phyloP scores from a whole-genome alignment of 257 asterid genomes.

The Handroanthus guayacan region DNA sequence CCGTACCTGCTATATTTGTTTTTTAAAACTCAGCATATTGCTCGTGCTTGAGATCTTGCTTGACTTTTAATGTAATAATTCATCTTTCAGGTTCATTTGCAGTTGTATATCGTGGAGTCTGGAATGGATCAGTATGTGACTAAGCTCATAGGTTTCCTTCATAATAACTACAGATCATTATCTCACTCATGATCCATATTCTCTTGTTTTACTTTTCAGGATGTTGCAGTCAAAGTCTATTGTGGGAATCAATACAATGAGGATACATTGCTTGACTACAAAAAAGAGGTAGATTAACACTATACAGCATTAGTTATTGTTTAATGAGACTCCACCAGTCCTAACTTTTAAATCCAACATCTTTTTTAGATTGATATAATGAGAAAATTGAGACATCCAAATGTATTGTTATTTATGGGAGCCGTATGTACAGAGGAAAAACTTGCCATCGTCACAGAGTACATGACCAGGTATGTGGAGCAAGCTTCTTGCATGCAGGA shows the following conservation, averaged over 20 bases:
- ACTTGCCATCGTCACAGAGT: slow-evolving; percentile 76
- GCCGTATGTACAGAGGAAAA: slow-evolving; percentile 67
- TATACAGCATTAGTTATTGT: neutral
- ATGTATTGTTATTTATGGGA: slow-evolving; percentile 81
- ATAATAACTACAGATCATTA: slow-evolving; percentile 1
- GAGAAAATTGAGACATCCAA: slow-evolving; percentile 83
- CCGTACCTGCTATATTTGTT: neutral
- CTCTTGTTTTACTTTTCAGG: slow-evolving; percentile 47
- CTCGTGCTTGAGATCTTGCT: slow-evolving; percentile 9
- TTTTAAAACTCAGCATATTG: neutral
- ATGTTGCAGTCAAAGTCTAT: slow-evolving; percentile 83
- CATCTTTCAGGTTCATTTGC: slow-evolving; percentile 66
- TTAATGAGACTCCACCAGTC: slow-evolving; percentile 16
- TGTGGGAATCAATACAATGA: slow-evolving; percentile 55
- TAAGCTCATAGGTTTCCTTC: slow-evolving; percentile 9
- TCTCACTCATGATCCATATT: slow-evolving; percentile 27
- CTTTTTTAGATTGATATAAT: slow-evolving; percentile 64
- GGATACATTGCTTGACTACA: slow-evolving; percentile 56
- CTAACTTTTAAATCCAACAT: slow-evolving; percentile 19
- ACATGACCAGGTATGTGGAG: slow-evolving; percentile 57
- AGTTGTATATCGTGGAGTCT: slow-evolving; percentile 71
- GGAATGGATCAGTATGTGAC: slow-evolving; percentile 74
- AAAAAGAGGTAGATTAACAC: slow-evolving; percentile 59
- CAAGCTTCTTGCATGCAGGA: neutral
- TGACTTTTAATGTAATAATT: slow-evolving; percentile 27